Base-by-base conservation (phyloP, 345 rosid genomes). In the Salix dunnii region DNA sequence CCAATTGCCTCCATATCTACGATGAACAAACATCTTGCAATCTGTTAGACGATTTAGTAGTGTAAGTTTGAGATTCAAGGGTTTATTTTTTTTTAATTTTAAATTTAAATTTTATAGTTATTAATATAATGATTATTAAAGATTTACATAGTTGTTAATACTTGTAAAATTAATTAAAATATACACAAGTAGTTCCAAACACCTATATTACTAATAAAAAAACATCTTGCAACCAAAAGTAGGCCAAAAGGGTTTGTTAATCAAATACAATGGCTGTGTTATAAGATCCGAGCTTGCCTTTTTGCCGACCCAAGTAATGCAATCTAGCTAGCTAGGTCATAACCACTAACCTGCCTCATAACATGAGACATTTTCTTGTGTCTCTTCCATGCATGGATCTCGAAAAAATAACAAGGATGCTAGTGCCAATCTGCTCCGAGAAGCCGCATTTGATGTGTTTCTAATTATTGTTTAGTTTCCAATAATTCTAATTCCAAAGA, bases 391-490 rank as follows among this genome's bases (percentile, higher is more conserved):
- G 63, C 63, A 58, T 58, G 63, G 28, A 58, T 23, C 63, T 58
- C 63, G 23, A 58, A n/a, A 58, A n/a, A 58, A 58, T 58, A 58
- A 23, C 8, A 23, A 25, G 6, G 4, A 25, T n/a, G 60, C 0
- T 58, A 25, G 5, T 10, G 12, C 63, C 28, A 61, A 74, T 83
- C 91, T 74, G 85, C 87, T 80, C 64, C 94, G 88, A 87, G 86
- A 81, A 86, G 91, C 89, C 90, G 89, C 94, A 68, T 84, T 79
- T 23, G 27, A 25, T 23, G 23, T 1, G 14, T 23, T 25, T 46
- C 16, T 3, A 23, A 23, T 23, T 58, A 10, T 58, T 58, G 16
- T 9, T 58, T 33, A 4, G 35, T 33, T n/a, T 58, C 28, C 62
- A 8, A 58, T 58, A 3, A n/a, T 58, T n/a, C 13, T 58, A 10